Conservation (phyloP, 495 filamentous ascomycete species). For the Aspergillus cristatus region DNA sequence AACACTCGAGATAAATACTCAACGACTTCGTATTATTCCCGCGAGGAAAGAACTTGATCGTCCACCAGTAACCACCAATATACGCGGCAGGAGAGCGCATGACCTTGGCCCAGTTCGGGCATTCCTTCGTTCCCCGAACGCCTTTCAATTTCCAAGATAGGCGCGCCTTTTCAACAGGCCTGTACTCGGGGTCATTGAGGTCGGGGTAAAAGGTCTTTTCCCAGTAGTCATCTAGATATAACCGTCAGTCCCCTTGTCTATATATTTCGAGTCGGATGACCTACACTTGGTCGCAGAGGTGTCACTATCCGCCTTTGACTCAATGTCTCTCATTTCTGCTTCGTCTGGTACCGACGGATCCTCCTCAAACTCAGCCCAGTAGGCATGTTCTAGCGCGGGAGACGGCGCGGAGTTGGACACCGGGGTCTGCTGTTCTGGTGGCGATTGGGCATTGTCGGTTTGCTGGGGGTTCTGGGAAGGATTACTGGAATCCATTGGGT, state of each 20-base stretch:
- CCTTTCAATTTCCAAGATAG: conserved; percentile 52
- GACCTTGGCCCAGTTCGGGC: conserved; percentile 47
- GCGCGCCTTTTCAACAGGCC: conserved; percentile 40
- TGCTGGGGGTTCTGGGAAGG: too few species aligned
- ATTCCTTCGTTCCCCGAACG: conserved; percentile 52
- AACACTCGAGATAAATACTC: conserved; percentile 57
- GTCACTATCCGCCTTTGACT: conserved; percentile 33
- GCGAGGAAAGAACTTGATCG: conserved; percentile 59
- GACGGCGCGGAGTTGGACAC: conserved; percentile 1
- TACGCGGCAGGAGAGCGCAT: conserved; percentile 51
- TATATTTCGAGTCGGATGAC: too few species aligned
- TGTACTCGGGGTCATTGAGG: conserved; percentile 53
- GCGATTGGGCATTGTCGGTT: not conserved
- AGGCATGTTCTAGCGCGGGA: conserved; percentile 33
- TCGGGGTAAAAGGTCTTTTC: conserved; percentile 47
- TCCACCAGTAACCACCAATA: conserved; percentile 58
- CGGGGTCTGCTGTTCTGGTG: not conserved
- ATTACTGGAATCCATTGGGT: too few species aligned
- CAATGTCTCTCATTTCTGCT: conserved; percentile 51
- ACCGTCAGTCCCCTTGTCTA: conserved; percentile 3
- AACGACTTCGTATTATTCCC: conserved; percentile 53
- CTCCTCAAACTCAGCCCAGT: conserved; percentile 43
- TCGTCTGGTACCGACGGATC: conserved; percentile 50
- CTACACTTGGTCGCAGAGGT: conserved; percentile 47
- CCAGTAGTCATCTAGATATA: conserved; percentile 49